Conservation (phyloP, 2,329 filamentous ascomycete species). For the Ceratocystis eucalypticola region DNA sequence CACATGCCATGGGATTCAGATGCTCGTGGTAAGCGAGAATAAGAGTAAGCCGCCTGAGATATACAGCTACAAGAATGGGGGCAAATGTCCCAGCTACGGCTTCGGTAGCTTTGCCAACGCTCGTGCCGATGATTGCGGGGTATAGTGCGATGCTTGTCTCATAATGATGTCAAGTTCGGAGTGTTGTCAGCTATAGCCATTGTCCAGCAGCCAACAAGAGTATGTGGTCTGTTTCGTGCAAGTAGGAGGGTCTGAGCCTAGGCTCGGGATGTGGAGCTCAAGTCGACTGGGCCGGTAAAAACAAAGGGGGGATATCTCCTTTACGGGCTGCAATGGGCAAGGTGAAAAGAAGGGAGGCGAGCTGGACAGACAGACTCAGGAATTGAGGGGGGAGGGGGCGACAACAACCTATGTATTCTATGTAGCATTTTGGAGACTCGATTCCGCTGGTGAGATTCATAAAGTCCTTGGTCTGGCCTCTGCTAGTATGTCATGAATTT, state of each 20-base stretch:
- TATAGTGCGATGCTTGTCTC: conserved; percentile 37
- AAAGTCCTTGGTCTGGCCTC: neutral
- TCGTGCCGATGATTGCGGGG: conserved; percentile 40
- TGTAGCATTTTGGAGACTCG: neutral
- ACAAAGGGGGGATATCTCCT: neutral
- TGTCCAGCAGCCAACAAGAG: conserved; percentile 33
- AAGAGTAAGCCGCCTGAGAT: conserved; percentile 37
- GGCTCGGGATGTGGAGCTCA: too few relatives aligned
- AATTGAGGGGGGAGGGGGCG: too few relatives aligned
- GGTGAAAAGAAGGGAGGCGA: too few relatives aligned
- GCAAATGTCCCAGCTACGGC: neutral
- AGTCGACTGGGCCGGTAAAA: neutral
- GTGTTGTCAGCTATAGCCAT: conserved; percentile 33
- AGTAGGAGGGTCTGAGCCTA: neutral
- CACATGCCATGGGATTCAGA: too few relatives aligned
- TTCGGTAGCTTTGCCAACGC: conserved; percentile 28
- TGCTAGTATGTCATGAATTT: neutral
- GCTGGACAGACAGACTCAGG: too few relatives aligned
- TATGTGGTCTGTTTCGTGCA: conserved; percentile 31
- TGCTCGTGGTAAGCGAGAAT: conserved; percentile 32
- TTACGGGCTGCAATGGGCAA: neutral
- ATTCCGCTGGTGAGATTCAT: neutral
- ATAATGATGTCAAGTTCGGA: conserved; percentile 33
- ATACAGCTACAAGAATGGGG: conserved; percentile 32
- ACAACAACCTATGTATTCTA: neutral